Base-by-base conservation (phyloP, 352 stramenopile genomes). In the Blastocystis sp. region DNA sequence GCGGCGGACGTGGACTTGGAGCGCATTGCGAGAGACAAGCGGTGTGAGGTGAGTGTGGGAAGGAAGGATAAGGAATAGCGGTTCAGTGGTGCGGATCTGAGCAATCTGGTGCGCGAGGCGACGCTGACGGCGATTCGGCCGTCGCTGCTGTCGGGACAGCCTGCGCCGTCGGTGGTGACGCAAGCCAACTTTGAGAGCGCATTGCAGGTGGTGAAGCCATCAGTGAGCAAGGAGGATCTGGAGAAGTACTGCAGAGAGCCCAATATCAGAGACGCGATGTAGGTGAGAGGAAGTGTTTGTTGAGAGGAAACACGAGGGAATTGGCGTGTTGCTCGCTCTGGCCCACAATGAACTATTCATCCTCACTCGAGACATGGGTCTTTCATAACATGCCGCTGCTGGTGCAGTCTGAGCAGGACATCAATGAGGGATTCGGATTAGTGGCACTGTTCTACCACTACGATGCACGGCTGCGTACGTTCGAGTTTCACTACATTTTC, bases 51-150 rank as follows among this genome's bases (percentile, higher is more conserved):
- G 54, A 17, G 34, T 4, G 19, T 43, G 28, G 6, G 28, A 6
- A 9, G 24, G 3, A 28, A 24, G 10, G 48, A 42, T 89, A 21
- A 76, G 34, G n/a, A 28, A 17, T 89, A 82, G 69, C 91, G 96
- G 42, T 99, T 98, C 91, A 98, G 93, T 91, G 97, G 97, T 68
- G 97, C 97, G 1, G 97, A 99, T 91, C 93, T 98, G 57, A 95
- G 95, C 61, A 96, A 95, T 2, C 91, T 99, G 45, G 93, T 99
- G 54, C 93, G 96, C 28, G 97, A 99, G 90, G 97, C 97, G 2
- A 95, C 96, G 38, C 93, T 99, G 70, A 93, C 95, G 0, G 95
- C 97, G 1, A 91, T 99, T 64, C 92, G 93, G 0, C 64, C 84
- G 17, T 52, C 84, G 11, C 40, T 76, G 42, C 24, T 81, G 14